Evolutionary conservation across 345 rosid species (phyloP).

Genomic region (Pseudoturritis turrita): DNA sequence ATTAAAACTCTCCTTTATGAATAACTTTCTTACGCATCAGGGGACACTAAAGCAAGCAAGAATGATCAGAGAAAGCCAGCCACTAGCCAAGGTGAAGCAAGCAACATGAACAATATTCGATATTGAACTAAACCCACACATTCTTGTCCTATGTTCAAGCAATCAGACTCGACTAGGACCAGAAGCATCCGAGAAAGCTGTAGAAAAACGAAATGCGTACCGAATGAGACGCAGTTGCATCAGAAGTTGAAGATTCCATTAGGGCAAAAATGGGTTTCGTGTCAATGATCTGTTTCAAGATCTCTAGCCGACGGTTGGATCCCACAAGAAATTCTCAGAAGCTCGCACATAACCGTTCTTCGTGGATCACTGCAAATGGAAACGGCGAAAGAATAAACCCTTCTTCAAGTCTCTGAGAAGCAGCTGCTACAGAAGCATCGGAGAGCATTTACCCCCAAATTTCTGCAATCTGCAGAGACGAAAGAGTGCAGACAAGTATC

Average conservation of each 20-base stretch:
- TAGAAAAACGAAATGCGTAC: constrained; percentile 17
- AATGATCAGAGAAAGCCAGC: not conserved
- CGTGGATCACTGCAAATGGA: not conserved
- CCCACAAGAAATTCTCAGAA: not conserved
- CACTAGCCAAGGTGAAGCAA: not conserved
- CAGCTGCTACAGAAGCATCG: constrained; percentile 5
- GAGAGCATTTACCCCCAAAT: constrained; percentile 29
- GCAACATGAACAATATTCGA: constrained; percentile 1
- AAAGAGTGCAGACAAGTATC: constrained; percentile 19
- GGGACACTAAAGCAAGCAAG: not conserved
- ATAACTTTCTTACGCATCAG: not conserved
- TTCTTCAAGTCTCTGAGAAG: not conserved
- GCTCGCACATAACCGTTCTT: constrained; percentile 11
- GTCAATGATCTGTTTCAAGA: constrained; percentile 20
- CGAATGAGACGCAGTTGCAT: constrained; percentile 22
- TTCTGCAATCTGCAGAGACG: constrained; percentile 23
- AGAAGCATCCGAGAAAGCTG: not conserved
- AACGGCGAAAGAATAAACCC: not conserved
- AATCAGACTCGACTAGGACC: not conserved
- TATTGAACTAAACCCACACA: constrained; percentile 21
- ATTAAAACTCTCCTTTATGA: not conserved
- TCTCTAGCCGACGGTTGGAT: constrained; percentile 25
- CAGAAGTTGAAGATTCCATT: constrained; percentile 26
- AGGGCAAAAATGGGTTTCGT: not conserved
- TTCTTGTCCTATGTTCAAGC: not conserved